Conservation (phyloP, 441 rosid species). For the Adansonia grandidieri region DNA sequence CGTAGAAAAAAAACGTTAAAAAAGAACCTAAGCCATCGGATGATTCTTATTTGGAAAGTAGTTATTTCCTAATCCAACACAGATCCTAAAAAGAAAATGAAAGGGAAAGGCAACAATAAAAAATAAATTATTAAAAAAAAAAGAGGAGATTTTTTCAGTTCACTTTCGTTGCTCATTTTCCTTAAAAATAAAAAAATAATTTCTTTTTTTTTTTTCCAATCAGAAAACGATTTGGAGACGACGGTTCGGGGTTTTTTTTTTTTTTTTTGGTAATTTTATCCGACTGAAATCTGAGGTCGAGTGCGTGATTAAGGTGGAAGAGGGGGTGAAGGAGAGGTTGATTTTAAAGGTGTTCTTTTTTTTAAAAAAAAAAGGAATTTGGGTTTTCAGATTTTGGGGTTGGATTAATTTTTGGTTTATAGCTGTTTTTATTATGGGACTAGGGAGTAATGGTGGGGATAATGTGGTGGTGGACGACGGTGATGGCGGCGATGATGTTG, state of each 20-base stretch:
- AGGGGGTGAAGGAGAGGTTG: slow-evolving; percentile 1
- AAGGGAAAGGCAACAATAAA: background rate
- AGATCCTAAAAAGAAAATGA: slow-evolving; percentile 3
- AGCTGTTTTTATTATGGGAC: slow-evolving; percentile 57
- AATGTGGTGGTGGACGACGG: slow-evolving; percentile 60
- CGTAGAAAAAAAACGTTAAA: background rate
- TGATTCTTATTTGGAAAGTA: slow-evolving; percentile 41
- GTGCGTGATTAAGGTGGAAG: background rate
- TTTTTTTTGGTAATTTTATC: background rate
- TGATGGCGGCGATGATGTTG: slow-evolving; percentile 41
- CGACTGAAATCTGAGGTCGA: slow-evolving; percentile 21
- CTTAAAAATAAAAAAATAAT: background rate
- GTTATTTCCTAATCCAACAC: slow-evolving; percentile 48
- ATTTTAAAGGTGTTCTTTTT: background rate
- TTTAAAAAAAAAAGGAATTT: too few species aligned
- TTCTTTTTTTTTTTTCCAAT: background rate
- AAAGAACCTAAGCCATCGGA: slow-evolving; percentile 47
- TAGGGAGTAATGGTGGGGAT: slow-evolving; percentile 60
- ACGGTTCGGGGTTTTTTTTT: background rate
- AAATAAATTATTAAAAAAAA: background rate
- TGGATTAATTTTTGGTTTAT: slow-evolving; percentile 20
- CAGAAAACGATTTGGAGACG: background rate
- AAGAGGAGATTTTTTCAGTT: background rate
- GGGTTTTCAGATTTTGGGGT: slow-evolving; percentile 36
- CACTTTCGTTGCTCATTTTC: background rate